A percentile compares a stretch with the other conserved stretches of the same genome.
These are phyloP conservation scores for Nepenthes gracilis DNA, from an alignment of 148 eudicot genomes.

Conservation along the genomic window DNA sequence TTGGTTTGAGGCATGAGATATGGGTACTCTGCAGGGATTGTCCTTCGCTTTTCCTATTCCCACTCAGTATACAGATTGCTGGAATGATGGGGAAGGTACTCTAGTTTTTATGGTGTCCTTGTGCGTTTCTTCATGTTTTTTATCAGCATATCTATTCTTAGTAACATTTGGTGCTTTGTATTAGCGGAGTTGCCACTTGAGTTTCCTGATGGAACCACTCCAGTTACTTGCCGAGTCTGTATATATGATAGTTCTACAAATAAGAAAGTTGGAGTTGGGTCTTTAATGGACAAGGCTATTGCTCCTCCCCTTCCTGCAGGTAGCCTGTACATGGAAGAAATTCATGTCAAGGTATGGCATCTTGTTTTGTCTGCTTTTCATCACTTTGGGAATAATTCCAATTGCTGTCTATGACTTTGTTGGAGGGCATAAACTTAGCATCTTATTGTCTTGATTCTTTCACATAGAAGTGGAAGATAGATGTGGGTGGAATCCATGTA, in stretches of 20 bases:
- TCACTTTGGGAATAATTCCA: background rate
- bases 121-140: background rate
- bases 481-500: background rate
- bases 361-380: slow-evolving; percentile 6
- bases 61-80: slow-evolving; percentile 62
- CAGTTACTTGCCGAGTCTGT: slow-evolving; percentile 90
- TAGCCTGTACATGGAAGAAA: slow-evolving; percentile 92
- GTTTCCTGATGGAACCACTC: slow-evolving; percentile 98
- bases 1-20: slow-evolving; percentile 1
- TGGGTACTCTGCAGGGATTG: slow-evolving; percentile 48
- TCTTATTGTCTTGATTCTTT: too few species aligned
- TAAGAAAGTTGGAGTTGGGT: slow-evolving; percentile 86
- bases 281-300: slow-evolving; percentile 67
- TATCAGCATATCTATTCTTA: background rate
- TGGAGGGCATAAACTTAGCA: too few species aligned
- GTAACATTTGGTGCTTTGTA: background rate
- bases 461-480: background rate
- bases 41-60: slow-evolving; percentile 97
- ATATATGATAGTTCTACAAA: slow-evolving; percentile 76
- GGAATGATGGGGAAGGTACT: slow-evolving; percentile 72
- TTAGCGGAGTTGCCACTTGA: slow-evolving; percentile 83
- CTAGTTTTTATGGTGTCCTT: background rate
- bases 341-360: slow-evolving; percentile 74
- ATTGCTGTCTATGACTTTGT: background rate
- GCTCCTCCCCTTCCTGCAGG: slow-evolving; percentile 74